These are phyloP conservation scores for Apiotrichum porosum DNA, from an alignment of 1,284 basidiomycete species.

Conservation along the genomic window DNA sequence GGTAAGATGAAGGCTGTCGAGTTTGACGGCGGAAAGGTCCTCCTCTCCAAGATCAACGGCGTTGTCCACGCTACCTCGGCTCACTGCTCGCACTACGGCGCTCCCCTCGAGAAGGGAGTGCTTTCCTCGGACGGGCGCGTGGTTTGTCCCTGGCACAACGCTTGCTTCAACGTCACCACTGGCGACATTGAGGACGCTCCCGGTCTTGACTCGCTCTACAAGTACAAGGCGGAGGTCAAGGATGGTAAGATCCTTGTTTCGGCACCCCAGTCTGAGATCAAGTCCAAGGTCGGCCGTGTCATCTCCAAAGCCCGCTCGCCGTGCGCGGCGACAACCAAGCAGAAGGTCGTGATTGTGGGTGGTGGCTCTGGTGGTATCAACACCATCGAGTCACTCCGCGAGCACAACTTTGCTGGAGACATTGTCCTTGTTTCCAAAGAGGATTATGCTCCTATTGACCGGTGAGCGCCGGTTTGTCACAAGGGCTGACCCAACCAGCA, in stretches of 20 bases:
- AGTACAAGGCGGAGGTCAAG: slow-evolving; percentile 67
- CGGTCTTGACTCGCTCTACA: slow-evolving; percentile 76
- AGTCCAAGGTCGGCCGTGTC: slow-evolving; percentile 60
- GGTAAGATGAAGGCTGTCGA: slow-evolving; percentile 74
- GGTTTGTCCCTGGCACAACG: slow-evolving; percentile 87
- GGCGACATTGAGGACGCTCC: slow-evolving; percentile 76
- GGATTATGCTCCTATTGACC: slow-evolving; percentile 74
- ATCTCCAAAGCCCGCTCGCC: slow-evolving; percentile 39
- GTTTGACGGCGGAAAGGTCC: slow-evolving; percentile 71
- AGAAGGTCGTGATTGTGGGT: slow-evolving; percentile 70
- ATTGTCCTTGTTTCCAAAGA: slow-evolving; percentile 80
- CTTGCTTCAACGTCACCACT: slow-evolving; percentile 80
- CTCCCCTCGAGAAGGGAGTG: slow-evolving; percentile 59
- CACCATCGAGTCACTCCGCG: slow-evolving; percentile 74
- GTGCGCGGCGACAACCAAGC: slow-evolving; percentile 51
- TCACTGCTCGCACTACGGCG: slow-evolving; percentile 63
- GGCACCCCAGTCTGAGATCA: slow-evolving; percentile 64
- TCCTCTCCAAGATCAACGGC: slow-evolving; percentile 71
- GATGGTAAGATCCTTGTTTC: slow-evolving; percentile 70
- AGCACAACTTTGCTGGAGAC: slow-evolving; percentile 71
- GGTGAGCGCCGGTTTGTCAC: too few species aligned
- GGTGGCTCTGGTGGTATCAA: slow-evolving; percentile 75
- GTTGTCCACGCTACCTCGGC: slow-evolving; percentile 68
- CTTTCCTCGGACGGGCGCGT: slow-evolving; percentile 72
- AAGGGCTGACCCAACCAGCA: slow-evolving; percentile 54